These are phyloP conservation scores for Boletus barrowsii DNA, from an alignment of 768 basidiomycete genomes.

Conservation along the genomic window DNA sequence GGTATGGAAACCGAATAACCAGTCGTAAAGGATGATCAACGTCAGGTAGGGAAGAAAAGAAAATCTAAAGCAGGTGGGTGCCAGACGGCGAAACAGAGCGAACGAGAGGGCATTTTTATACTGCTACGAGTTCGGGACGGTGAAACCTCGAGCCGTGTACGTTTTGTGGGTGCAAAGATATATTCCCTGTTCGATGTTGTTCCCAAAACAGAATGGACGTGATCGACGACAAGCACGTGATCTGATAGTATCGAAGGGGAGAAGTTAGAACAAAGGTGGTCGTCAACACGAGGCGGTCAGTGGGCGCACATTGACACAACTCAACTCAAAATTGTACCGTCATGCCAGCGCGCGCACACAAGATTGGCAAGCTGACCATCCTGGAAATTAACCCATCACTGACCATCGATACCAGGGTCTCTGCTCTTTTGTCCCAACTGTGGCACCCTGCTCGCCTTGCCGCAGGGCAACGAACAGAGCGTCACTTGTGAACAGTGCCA, in stretches of 20 bases:
- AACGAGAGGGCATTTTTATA: slow-evolving; percentile 18
- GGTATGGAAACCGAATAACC: neutral
- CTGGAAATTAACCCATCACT: neutral
- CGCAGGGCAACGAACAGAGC: slow-evolving; percentile 66
- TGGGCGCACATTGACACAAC: slow-evolving; percentile 12
- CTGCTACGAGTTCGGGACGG: neutral
- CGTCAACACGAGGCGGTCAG: slow-evolving; percentile 3
- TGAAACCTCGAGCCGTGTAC: slow-evolving; percentile 4
- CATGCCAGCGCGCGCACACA: slow-evolving; percentile 39
- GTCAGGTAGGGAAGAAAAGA: neutral
- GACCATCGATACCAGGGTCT: slow-evolving; percentile 54
- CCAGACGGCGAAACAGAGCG: slow-evolving; percentile 11
- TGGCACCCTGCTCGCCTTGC: slow-evolving; percentile 83
- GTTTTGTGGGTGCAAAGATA: slow-evolving; percentile 2
- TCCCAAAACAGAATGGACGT: slow-evolving; percentile 6
- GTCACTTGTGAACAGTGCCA: slow-evolving; percentile 89
- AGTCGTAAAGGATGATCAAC: slow-evolving; percentile 1
- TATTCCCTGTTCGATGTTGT: slow-evolving; percentile 15
- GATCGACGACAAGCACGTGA: slow-evolving; percentile 26
- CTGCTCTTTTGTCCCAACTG: slow-evolving; percentile 93
- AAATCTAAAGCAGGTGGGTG: slow-evolving; percentile 5
- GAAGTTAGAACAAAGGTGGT: slow-evolving; percentile 10
- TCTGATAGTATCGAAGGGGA: neutral
- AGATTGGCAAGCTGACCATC: slow-evolving; percentile 40
- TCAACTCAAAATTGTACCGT: neutral